Percentiles rank a stretch among this genome's conserved stretches.
These are phyloP conservation scores for Podospora tetraspora DNA, from an alignment of 495 filamentous ascomycete species.

Conservation along the genomic window DNA sequence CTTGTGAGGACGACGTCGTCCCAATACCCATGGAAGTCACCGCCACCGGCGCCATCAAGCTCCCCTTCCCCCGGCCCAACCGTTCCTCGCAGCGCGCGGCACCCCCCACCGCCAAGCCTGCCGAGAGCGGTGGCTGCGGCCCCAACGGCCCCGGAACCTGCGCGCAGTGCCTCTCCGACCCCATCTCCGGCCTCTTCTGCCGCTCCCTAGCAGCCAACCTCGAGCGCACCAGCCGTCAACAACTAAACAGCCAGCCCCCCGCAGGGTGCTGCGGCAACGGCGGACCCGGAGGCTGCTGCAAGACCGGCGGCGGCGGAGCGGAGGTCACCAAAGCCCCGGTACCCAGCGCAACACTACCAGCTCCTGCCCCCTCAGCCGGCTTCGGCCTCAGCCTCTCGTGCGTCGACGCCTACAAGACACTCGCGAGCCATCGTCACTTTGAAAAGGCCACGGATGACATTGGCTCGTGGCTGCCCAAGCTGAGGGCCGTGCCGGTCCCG, in stretches of 20 bases:
- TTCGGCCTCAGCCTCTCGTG: constrained; percentile 50
- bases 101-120: constrained; percentile 2
- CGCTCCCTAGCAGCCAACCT: constrained; percentile 69
- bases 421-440: constrained; percentile 75
- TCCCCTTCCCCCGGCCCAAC: constrained; percentile 34
- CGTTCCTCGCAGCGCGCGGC: constrained; percentile 21
- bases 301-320: constrained; percentile 10
- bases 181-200: constrained; percentile 79
- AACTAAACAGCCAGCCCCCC: constrained; percentile 39
- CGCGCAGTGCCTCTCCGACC: constrained; percentile 70
- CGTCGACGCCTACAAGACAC: constrained; percentile 75
- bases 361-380: constrained; percentile 4
- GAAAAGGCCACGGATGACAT: constrained; percentile 70
- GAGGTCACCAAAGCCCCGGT: not conserved
- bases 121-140: constrained; percentile 42
- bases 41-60: constrained; percentile 44
- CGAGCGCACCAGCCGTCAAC: constrained; percentile 31
- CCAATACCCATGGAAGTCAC: constrained; percentile 46
- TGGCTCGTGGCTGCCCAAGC: constrained; percentile 66
- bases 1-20: constrained; percentile 58
- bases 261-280: constrained; percentile 48
- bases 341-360: not conserved
- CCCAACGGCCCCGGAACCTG: constrained; percentile 74
- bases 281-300: constrained; percentile 40
- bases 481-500: constrained; percentile 52